Percentiles rank a stretch among this genome's conserved stretches.
Conservation (phyloP, 1,284 basidiomycete species). For the Cutaneotrichosporon cavernicola region DNA sequence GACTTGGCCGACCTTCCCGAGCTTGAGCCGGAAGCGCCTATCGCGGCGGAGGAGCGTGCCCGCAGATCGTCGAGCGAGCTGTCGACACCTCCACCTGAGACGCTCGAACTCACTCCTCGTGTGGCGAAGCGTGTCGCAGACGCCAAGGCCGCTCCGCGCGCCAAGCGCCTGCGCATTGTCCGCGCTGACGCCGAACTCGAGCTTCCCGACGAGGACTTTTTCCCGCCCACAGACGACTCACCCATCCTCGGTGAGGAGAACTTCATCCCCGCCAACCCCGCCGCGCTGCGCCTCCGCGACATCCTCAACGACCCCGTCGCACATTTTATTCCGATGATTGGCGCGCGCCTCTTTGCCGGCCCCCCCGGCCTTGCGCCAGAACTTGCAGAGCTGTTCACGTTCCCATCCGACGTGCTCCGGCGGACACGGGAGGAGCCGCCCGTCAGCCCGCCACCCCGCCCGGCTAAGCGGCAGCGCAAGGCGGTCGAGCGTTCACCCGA, state of each 20-base stretch:
- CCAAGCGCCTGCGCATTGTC: conserved; percentile 61
- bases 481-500: conserved; percentile 10
- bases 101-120: conserved; percentile 57
- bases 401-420: conserved; percentile 62
- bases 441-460: conserved; percentile 11
- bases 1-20: conserved; percentile 49
- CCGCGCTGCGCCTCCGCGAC: conserved; percentile 75
- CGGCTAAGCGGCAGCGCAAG: conserved; percentile 14
- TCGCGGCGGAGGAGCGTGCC: conserved; percentile 3
- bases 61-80: conserved; percentile 57
- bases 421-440: conserved; percentile 44
- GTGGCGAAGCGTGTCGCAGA: conserved; percentile 55
- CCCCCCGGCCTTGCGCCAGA: conserved; percentile 69
- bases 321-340: conserved; percentile 77
- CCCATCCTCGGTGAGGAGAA: conserved; percentile 73
- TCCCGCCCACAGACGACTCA: conserved; percentile 62
- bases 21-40: conserved; percentile 13
- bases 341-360: conserved; percentile 71
- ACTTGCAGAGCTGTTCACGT: conserved; percentile 75
- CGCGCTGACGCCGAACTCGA: conserved; percentile 71
- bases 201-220: conserved; percentile 68
- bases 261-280: conserved; percentile 76
- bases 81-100: conserved; percentile 45
- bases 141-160: conserved; percentile 35
- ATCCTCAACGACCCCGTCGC: conserved; percentile 80